Evolutionary conservation across 192 early-diverging fungal species (phyloP), one percentile per base, ranked within the genome.

Genomic region (Jimgerdemannia flammicorona): DNA sequence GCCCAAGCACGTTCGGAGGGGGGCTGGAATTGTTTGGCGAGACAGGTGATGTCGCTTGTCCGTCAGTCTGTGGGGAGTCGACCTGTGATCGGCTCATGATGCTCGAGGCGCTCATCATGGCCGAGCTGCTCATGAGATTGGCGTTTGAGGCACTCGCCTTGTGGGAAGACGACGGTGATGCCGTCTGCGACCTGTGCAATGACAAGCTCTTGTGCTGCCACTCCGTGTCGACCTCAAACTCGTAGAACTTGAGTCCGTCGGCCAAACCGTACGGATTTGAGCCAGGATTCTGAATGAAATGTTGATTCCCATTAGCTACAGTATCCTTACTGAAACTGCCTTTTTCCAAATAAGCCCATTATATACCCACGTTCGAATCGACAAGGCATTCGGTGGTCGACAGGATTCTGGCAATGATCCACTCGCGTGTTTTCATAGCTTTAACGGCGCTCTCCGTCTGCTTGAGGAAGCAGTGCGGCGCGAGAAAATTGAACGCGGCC

Each of bases 401-500:
- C 8, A 77, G 78, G 40, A 89, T 86, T 70, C 85, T 71, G 4
- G 84, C 82, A 8, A 89, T 82, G 44, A 87, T 84, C 83, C 84
- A 87, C 71, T 86, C 85, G 17, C 79, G 69, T 41, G 82, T 80
- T 4, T 67, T 63, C 70, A 86, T 79, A 41, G 84, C 84, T 59
- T 65, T 71, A 3, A 67, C 64, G 49, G 85, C 78, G 19, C 72
- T 64, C 0, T 83, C 84, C 1, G 80, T 84, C 66, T 77, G 77
- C 18, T 83, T 67, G 70, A 89, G 80, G 67, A 87, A 89, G 67
- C 85, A 87, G 74, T 89, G 80, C 0, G 86, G 86, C 4, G 83
- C 84, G 42, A 85, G 86, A 73, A 87, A 81, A 49, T 87, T 89
- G 77, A 89, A 89, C 3, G 86, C 86, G 0, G 88, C 88, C 86